Evolutionary conservation across 75 land plant species (phyloP).

Genomic region (Pinus taeda): DNA sequence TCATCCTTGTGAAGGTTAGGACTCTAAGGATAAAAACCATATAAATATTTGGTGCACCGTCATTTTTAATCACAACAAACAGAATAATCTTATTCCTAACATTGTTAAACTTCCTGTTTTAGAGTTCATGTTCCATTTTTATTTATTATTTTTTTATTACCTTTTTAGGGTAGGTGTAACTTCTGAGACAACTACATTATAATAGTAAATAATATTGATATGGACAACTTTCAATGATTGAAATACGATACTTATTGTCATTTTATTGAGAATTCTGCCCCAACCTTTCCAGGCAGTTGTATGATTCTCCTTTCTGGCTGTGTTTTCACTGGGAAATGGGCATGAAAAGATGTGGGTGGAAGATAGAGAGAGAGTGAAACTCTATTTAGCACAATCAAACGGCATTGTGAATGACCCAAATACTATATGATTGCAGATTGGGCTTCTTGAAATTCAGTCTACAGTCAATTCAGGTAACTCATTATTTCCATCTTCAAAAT

Average conservation of each 20-base stretch:
- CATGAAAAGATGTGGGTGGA: neutral
- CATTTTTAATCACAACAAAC: too few species aligned
- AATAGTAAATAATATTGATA: neutral
- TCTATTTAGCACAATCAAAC: neutral
- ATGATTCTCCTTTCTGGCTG: neutral
- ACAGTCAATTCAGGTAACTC: conserved; percentile 28
- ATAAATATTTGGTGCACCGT: too few species aligned
- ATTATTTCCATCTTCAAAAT: neutral
- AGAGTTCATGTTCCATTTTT: neutral
- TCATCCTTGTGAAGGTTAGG: too few species aligned
- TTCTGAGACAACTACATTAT: neutral
- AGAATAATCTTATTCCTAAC: too few species aligned
- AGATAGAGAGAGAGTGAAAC: neutral
- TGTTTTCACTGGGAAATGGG: neutral
- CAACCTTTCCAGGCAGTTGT: neutral
- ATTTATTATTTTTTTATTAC: neutral
- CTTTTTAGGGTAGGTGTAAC: neutral
- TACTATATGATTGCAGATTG: conserved; percentile 24
- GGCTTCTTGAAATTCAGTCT: conserved; percentile 48
- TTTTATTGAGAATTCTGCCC: neutral
- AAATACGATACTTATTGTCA: neutral
- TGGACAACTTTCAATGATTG: neutral
- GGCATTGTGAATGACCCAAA: neutral
- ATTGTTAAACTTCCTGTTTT: too few species aligned
- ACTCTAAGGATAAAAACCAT: too few species aligned